phyloP scores from a whole-genome alignment of 768 basidiomycete genomes.

The Fistulinella prunicolor region DNA sequence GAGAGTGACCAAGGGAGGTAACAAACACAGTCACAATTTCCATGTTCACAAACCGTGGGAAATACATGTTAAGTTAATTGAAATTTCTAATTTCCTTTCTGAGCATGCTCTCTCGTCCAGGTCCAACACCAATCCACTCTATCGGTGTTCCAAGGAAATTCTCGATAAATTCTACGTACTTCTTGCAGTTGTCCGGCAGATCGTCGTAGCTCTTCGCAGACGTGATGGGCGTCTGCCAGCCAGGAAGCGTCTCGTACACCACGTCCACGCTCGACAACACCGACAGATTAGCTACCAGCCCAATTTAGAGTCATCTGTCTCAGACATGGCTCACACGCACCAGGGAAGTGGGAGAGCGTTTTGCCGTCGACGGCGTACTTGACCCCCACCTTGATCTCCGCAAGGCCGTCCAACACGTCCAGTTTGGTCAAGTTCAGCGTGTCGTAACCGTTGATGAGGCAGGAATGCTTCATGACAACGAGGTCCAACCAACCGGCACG shows the following conservation, averaged over 20 bases:
- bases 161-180: conserved; percentile 88
- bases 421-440: conserved; percentile 93
- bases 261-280: conserved; percentile 77
- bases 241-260: conserved; percentile 83
- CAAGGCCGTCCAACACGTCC: conserved; percentile 81
- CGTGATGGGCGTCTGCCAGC: conserved; percentile 84
- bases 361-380: conserved; percentile 77
- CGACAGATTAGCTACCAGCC: conserved; percentile 73
- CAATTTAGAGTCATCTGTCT: neutral
- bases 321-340: conserved; percentile 39
- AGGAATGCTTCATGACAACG: conserved; percentile 90
- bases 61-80: neutral
- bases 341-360: conserved; percentile 83
- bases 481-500: conserved; percentile 98
- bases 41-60: conserved; percentile 25
- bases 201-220: conserved; percentile 59
- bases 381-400: conserved; percentile 85
- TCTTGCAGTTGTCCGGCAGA: conserved; percentile 81
- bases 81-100: conserved; percentile 24
- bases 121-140: conserved; percentile 93
- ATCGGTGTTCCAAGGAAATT: conserved; percentile 65
- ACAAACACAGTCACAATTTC: conserved; percentile 27
- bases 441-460: conserved; percentile 94
- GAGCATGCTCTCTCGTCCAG: conserved; percentile 79
- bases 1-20: conserved; percentile 25